Conservation (phyloP, 1,284 basidiomycete species). For the Ustilago shanxiensis region DNA sequence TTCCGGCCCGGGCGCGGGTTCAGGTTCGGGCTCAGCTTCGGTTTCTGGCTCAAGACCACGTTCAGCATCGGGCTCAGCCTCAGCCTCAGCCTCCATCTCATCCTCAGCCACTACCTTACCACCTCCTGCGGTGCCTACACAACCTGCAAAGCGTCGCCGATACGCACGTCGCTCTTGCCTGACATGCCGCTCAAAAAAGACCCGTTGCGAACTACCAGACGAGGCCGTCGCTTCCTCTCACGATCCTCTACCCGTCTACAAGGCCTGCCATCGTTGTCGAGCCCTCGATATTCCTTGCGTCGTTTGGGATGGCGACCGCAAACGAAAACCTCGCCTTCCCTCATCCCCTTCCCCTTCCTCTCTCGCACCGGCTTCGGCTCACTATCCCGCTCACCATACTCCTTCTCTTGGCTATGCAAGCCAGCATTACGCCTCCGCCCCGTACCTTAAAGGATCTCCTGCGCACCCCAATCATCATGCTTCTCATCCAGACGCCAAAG, state of each 20-base stretch:
- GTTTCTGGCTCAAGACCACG: neutral
- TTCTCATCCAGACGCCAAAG: neutral
- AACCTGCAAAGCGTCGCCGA: constrained; percentile 23
- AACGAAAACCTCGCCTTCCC: constrained; percentile 24
- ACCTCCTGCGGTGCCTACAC: constrained; percentile 4
- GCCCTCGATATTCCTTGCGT: constrained; percentile 45
- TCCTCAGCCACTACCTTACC: neutral
- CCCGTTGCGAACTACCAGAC: constrained; percentile 51
- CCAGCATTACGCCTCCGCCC: neutral
- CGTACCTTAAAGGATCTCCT: neutral
- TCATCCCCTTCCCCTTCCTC: constrained; percentile 1
- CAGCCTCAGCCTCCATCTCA: neutral
- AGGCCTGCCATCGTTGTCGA: constrained; percentile 43
- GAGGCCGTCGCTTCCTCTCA: constrained; percentile 33
- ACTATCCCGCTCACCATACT: neutral
- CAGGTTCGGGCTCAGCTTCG: neutral
- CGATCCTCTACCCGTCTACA: constrained; percentile 26
- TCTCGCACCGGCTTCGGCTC: neutral
- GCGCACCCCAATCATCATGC: neutral
- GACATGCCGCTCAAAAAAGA: constrained; percentile 50
- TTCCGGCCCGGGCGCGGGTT: no score
- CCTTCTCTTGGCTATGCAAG: neutral
- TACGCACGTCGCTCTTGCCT: constrained; percentile 51
- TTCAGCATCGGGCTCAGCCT: neutral
- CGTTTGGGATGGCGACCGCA: constrained; percentile 26